Evolutionary conservation across 768 basidiomycete genomes (phyloP).

Genomic region (Neoboletus subvelutipes): DNA sequence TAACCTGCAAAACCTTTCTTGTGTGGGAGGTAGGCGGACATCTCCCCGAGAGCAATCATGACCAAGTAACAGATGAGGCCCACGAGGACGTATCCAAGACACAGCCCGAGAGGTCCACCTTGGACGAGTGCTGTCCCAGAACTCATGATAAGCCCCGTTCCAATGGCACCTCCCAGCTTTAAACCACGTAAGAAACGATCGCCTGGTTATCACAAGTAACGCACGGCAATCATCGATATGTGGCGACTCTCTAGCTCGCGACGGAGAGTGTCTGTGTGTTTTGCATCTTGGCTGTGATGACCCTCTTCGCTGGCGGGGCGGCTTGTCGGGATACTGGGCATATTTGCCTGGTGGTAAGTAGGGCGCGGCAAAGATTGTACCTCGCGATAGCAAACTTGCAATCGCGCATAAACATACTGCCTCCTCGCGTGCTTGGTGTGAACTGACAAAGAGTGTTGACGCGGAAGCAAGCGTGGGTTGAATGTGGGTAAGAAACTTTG

Average conservation of each 20-base stretch:
- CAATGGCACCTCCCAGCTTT: slow-evolving; percentile 50
- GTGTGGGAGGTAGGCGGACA: slow-evolving; percentile 48
- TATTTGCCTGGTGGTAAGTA: neutral
- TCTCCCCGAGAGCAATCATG: slow-evolving; percentile 49
- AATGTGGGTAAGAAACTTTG: neutral
- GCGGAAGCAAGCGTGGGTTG: neutral
- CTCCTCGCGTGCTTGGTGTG: neutral
- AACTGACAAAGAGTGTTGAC: neutral
- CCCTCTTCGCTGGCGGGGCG: slow-evolving; percentile 12
- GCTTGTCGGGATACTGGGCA: neutral
- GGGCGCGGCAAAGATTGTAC: neutral
- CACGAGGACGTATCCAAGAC: slow-evolving; percentile 45
- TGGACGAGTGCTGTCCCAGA: slow-evolving; percentile 60
- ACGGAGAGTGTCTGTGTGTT: slow-evolving; percentile 34
- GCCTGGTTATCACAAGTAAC: slow-evolving; percentile 8
- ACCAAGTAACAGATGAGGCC: slow-evolving; percentile 62
- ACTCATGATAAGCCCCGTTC: slow-evolving; percentile 59
- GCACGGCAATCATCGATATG: slow-evolving; percentile 59
- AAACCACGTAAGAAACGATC: neutral
- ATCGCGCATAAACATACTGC: neutral
- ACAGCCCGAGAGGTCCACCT: slow-evolving; percentile 57
- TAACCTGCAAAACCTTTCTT: slow-evolving; percentile 63
- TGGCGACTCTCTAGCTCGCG: slow-evolving; percentile 54
- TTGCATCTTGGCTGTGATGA: slow-evolving; percentile 28
- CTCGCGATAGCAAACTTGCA: neutral